phyloP scores from a whole-genome alignment of 1,139 yeast genomes.

The Arxiozyma slooffiae region DNA sequence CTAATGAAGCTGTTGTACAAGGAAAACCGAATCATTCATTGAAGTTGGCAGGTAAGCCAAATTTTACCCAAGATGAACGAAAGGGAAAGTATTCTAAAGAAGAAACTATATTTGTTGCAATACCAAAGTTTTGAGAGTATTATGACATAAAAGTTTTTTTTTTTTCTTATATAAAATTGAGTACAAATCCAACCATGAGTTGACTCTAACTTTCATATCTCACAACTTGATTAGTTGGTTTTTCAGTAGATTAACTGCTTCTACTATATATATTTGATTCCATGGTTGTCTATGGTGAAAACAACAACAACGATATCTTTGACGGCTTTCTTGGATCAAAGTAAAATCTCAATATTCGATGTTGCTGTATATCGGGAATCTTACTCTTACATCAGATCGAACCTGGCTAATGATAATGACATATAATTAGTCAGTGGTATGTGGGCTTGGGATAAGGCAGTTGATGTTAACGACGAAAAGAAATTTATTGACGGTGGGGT shows the following conservation, averaged over 20 bases:
- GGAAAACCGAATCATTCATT: constrained; percentile 87
- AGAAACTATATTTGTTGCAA: constrained; percentile 87
- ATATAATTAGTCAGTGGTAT: constrained; percentile 56
- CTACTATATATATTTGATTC: constrained; percentile 89
- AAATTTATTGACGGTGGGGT: constrained; percentile 78
- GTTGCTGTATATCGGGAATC: constrained; percentile 98
- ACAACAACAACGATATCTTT: constrained; percentile 94
- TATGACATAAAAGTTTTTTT: constrained; percentile 92
- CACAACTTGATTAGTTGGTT: constrained; percentile 97
- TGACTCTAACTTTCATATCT: constrained; percentile 95
- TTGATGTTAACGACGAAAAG: constrained; percentile 50
- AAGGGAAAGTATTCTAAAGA: constrained; percentile 95
- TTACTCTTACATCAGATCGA: constrained; percentile 55
- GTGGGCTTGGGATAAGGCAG: constrained; percentile 80
- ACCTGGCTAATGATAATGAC: constrained; percentile 51
- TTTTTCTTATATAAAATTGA: constrained; percentile 88
- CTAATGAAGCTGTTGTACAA: constrained; percentile 31
- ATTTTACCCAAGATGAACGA: constrained; percentile 83
- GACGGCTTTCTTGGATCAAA: constrained; percentile 96
- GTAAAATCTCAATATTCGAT: constrained; percentile 79
- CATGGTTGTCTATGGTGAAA: constrained; percentile 93
- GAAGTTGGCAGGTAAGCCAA: constrained; percentile 64
- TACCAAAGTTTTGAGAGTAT: constrained; percentile 98
- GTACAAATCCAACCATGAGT: constrained; percentile 96
- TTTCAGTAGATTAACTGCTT: constrained; percentile 89